phyloP scores from a whole-genome alignment of 2,329 filamentous ascomycete species.

The Exserohilum rostratum region DNA sequence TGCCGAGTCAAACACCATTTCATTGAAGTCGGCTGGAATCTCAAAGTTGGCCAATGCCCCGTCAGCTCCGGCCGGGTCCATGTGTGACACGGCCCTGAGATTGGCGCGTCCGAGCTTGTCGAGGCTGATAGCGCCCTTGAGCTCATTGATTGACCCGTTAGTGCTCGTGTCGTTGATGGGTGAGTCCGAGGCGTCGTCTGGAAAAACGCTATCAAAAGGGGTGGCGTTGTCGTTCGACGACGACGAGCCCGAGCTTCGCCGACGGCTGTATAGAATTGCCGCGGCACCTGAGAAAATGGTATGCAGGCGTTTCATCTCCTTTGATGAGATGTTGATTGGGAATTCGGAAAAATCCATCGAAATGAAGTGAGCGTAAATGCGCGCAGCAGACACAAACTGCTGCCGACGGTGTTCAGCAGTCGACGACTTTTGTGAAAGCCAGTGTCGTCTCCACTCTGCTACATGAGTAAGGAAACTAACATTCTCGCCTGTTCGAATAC shows the following conservation, averaged over 20 bases:
- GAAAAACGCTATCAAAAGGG: slow-evolving; percentile 35
- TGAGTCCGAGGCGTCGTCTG: slow-evolving; percentile 15
- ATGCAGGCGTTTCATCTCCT: slow-evolving; percentile 36
- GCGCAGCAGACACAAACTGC: slow-evolving; percentile 39
- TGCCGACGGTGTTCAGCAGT: slow-evolving; percentile 30
- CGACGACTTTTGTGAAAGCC: slow-evolving; percentile 30
- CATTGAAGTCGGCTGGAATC: slow-evolving; percentile 34
- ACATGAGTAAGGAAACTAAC: slow-evolving; percentile 45
- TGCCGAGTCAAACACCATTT: slow-evolving; percentile 38
- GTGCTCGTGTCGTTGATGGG: slow-evolving; percentile 21
- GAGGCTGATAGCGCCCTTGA: slow-evolving; percentile 26
- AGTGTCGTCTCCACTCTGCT: slow-evolving; percentile 41
- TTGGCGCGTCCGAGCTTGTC: slow-evolving; percentile 39
- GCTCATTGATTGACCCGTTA: slow-evolving; percentile 24
- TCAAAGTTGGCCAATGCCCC: slow-evolving; percentile 23
- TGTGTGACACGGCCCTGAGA: slow-evolving; percentile 30
- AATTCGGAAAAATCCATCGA: slow-evolving; percentile 44
- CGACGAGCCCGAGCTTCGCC: slow-evolving; percentile 21
- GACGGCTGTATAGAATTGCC: slow-evolving; percentile 24
- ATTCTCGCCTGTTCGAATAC: slow-evolving; percentile 35
- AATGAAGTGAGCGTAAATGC: slow-evolving; percentile 44
- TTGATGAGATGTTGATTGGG: slow-evolving; percentile 44
- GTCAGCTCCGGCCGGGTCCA: slow-evolving; percentile 25
- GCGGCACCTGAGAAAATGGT: slow-evolving; percentile 35
- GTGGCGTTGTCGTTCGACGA: slow-evolving; percentile 31